These are phyloP conservation scores for Vaccinium vitisidaea DNA, from an alignment of 148 eudicot genomes.

Conservation along the genomic window DNA sequence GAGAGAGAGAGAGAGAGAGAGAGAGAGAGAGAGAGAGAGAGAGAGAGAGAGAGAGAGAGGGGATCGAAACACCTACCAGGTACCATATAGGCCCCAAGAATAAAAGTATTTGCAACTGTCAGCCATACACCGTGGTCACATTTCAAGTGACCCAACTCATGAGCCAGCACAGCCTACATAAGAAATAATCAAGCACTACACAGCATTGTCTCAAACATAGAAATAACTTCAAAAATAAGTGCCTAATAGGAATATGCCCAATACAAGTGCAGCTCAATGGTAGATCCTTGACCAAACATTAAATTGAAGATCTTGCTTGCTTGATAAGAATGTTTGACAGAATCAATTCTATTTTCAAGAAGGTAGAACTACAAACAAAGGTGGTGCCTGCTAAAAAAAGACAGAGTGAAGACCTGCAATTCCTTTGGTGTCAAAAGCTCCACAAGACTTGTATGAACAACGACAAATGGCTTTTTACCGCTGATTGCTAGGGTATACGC, in stretches of 20 bases:
- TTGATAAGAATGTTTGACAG: not conserved
- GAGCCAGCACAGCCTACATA: constrained; percentile 90
- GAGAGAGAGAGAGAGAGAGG: constrained; percentile 9
- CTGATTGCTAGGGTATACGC: constrained; percentile 89
- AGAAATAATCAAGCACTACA: constrained; percentile 10
- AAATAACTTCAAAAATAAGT: not conserved
- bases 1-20: too few species aligned
- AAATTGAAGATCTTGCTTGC: not conserved
- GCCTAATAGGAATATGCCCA: not conserved
- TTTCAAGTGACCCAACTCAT: constrained; percentile 97
- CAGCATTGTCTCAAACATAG: not conserved
- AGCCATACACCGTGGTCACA: constrained; percentile 98
- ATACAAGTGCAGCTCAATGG: not conserved
- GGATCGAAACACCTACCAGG: constrained; percentile 57
- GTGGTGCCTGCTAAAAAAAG: constrained; percentile 49
- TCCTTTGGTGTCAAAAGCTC: constrained; percentile 90
- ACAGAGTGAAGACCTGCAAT: constrained; percentile 66
- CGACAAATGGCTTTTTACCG: constrained; percentile 92
- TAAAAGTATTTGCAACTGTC: constrained; percentile 82
- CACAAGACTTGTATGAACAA: constrained; percentile 90
- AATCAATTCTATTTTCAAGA: not conserved
- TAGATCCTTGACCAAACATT: not conserved
- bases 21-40: not conserved
- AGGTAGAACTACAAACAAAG: constrained; percentile 37
- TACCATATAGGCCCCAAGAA: constrained; percentile 81